phyloP scores from a whole-genome alignment of 202 grass and related monocot genomes.

The Schoenoplectus tabernaemontani region DNA sequence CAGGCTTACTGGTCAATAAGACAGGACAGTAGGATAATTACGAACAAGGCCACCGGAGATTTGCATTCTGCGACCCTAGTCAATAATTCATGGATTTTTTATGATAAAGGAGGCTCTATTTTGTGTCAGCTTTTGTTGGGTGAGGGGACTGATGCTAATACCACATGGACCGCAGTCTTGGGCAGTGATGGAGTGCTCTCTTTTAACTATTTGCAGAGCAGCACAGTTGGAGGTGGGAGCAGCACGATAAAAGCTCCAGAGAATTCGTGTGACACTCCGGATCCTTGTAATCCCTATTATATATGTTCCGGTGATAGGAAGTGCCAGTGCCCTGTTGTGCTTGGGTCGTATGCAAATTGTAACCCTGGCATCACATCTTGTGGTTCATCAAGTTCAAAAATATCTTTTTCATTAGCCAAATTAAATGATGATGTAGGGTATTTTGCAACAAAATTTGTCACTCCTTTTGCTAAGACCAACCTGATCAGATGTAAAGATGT shows the following conservation, averaged over 20 bases:
- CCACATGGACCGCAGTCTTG: slow-evolving; percentile 44
- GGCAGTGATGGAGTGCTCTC: slow-evolving; percentile 40
- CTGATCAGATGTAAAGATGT: slow-evolving; percentile 58
- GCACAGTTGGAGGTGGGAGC: neutral
- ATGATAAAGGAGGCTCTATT: slow-evolving; percentile 41
- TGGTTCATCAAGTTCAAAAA: slow-evolving; percentile 40
- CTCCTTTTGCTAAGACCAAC: slow-evolving; percentile 37
- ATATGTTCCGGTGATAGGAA: slow-evolving; percentile 48
- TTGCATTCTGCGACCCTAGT: slow-evolving; percentile 58
- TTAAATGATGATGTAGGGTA: slow-evolving; percentile 60
- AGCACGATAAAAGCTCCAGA: slow-evolving; percentile 28
- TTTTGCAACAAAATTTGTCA: slow-evolving; percentile 49
- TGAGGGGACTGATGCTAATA: slow-evolving; percentile 25
- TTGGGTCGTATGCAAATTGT: slow-evolving; percentile 46
- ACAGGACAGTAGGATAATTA: slow-evolving; percentile 41
- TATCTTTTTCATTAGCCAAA: slow-evolving; percentile 35
- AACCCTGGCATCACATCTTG: slow-evolving; percentile 51
- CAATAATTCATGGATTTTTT: slow-evolving; percentile 68
- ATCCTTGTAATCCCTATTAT: slow-evolving; percentile 47
- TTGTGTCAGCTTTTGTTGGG: slow-evolving; percentile 36
- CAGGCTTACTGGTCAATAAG: slow-evolving; percentile 75
- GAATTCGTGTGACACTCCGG: slow-evolving; percentile 59
- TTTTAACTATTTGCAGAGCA: slow-evolving; percentile 42
- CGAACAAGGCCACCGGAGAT: slow-evolving; percentile 28
- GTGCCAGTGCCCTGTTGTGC: slow-evolving; percentile 68